A percentile compares a stretch with the other conserved stretches of the same genome.
Conservation (phyloP, 108 stramenopile genomes). For the Skeletonema grethae region DNA sequence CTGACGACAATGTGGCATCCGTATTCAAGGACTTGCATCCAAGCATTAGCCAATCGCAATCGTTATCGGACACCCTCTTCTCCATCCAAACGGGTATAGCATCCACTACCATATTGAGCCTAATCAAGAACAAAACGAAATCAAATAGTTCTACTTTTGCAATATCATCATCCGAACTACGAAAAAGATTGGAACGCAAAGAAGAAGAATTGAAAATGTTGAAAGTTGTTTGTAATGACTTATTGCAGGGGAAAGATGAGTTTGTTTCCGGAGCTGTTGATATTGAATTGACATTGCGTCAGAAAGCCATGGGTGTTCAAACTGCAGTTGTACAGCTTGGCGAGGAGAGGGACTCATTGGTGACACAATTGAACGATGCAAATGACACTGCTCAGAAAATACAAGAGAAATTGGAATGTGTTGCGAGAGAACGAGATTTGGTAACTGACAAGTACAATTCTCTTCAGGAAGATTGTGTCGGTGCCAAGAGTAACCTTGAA, state of each 20-base stretch:
- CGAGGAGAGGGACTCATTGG: not conserved
- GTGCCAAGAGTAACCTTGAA: not conserved
- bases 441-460: not conserved
- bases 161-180: not conserved
- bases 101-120: not conserved
- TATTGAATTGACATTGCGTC: constrained; percentile 3
- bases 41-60: not conserved
- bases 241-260: constrained; percentile 1
- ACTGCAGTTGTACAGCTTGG: not conserved
- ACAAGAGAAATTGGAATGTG: not conserved
- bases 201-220: not conserved
- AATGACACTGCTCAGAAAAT: not conserved
- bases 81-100: not conserved
- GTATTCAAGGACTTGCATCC: not conserved
- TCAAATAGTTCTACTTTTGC: not conserved
- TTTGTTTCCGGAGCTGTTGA: not conserved
- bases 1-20: not conserved
- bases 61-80: not conserved
- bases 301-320: not conserved
- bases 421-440: constrained; percentile 9
- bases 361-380: not conserved
- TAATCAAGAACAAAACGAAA: not conserved
- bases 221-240: not conserved
- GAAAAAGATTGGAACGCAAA: constrained; percentile 4
- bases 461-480: constrained; percentile 2